Percentiles rank a stretch among this genome's conserved stretches.
phyloP scores from a whole-genome alignment of 345 rosid genomes.

The Hibiscus tridactylites region DNA sequence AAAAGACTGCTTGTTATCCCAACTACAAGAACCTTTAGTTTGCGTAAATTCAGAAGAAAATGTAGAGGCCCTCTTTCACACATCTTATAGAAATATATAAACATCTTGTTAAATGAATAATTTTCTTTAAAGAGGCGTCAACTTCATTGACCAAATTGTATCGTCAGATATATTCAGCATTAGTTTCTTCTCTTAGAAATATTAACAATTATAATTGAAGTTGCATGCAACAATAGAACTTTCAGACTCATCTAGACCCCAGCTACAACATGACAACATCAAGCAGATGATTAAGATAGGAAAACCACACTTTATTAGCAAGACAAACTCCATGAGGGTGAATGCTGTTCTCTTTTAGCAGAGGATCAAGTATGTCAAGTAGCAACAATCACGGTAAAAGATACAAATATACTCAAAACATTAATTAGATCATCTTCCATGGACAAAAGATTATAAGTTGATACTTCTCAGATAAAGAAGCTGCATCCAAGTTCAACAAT shows the following conservation, averaged over 20 bases:
- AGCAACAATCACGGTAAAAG: neutral
- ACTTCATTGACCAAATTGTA: neutral
- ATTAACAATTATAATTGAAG: neutral
- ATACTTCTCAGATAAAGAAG: neutral
- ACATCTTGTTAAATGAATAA: neutral
- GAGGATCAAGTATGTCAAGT: neutral
- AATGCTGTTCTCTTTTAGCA: neutral
- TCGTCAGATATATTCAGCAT: neutral
- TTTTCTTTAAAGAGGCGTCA: neutral
- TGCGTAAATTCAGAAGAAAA: slow-evolving; percentile 4
- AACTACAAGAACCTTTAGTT: neutral
- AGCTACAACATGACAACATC: neutral
- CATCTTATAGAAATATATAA: neutral
- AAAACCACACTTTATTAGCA: neutral
- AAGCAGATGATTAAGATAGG: neutral
- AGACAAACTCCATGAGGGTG: neutral
- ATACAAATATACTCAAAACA: neutral
- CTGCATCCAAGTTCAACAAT: neutral
- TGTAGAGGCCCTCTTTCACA: neutral
- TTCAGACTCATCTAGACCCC: neutral
- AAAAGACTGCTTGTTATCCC: neutral
- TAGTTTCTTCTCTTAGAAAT: neutral
- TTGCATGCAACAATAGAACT: neutral
- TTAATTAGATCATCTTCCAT: neutral
- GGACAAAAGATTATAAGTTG: neutral